Conservation (phyloP, 495 filamentous ascomycete species). For the Choiromyces venosus region DNA sequence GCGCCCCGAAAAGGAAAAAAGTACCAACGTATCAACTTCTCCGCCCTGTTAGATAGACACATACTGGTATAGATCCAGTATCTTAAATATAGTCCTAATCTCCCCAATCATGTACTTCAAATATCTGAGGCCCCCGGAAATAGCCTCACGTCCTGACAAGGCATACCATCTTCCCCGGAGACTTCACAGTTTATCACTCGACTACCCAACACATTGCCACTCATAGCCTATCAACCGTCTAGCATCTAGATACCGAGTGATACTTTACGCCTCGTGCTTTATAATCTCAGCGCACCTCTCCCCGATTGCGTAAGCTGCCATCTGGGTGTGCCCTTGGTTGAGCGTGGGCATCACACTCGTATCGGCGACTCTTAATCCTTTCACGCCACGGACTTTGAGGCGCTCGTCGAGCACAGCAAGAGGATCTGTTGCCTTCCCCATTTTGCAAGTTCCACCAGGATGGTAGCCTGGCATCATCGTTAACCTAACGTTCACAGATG, state of each 20-base stretch:
- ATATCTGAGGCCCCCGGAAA: neutral
- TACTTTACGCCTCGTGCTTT: neutral
- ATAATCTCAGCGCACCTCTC: conserved; percentile 53
- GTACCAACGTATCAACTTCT: neutral
- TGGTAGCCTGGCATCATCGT: conserved; percentile 47
- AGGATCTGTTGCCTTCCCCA: conserved; percentile 48
- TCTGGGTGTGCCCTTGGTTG: conserved; percentile 55
- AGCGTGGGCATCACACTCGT: conserved; percentile 54
- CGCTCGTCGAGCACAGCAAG: conserved; percentile 55
- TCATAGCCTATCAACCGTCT: neutral
- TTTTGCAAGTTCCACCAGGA: conserved; percentile 52
- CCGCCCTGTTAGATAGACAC: neutral
- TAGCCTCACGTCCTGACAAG: neutral
- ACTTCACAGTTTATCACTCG: neutral
- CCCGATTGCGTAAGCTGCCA: conserved; percentile 57
- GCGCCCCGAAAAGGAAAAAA: neutral
- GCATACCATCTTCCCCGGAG: neutral
- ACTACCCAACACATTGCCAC: neutral
- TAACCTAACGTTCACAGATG: neutral
- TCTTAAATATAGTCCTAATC: neutral
- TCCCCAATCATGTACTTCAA: neutral
- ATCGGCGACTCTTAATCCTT: conserved; percentile 53
- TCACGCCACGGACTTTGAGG: conserved; percentile 51
- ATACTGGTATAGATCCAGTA: neutral
- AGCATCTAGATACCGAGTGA: neutral